Evolutionary conservation across 2,329 filamentous ascomycete species (phyloP).

Genomic region (Harringtonia lauricola): DNA sequence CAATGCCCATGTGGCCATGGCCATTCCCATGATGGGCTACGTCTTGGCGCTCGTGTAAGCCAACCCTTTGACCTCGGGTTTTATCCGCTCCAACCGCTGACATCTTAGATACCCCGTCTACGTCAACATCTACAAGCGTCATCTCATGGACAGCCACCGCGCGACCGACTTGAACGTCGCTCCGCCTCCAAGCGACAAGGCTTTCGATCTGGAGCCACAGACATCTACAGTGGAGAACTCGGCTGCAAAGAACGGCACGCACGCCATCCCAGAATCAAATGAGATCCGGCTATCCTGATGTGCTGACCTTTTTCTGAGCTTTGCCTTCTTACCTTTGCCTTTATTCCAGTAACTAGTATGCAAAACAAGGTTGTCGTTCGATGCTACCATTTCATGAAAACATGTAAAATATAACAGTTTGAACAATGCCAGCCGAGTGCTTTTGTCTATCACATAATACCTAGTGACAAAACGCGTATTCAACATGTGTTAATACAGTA

Average conservation of each 20-base stretch:
- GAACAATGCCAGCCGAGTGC: no score
- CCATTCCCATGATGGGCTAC: constrained; percentile 19
- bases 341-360: no score
- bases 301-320: not conserved
- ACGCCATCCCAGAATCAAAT: not conserved
- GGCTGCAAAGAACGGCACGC: no score
- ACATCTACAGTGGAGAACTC: constrained; percentile 5
- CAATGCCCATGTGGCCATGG: constrained; percentile 17
- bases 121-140: constrained; percentile 19
- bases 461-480: no score
- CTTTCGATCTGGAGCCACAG: constrained; percentile 16
- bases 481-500: no score
- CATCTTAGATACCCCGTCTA: constrained; percentile 17
- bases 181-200: constrained; percentile 13
- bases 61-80: not conserved
- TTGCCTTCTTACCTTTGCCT: no score
- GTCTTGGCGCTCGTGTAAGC: constrained; percentile 15
- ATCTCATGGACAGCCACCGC: constrained; percentile 19
- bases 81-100: not conserved
- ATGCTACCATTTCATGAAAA: no score
- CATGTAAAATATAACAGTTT: no score
- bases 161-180: constrained; percentile 16
- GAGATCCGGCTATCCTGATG: not conserved
- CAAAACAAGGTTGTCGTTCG: no score
- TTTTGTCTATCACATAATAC: no score